Base-by-base conservation (phyloP, 2,329 filamentous ascomycete species). In the Pseudocercospora macadamiae region DNA sequence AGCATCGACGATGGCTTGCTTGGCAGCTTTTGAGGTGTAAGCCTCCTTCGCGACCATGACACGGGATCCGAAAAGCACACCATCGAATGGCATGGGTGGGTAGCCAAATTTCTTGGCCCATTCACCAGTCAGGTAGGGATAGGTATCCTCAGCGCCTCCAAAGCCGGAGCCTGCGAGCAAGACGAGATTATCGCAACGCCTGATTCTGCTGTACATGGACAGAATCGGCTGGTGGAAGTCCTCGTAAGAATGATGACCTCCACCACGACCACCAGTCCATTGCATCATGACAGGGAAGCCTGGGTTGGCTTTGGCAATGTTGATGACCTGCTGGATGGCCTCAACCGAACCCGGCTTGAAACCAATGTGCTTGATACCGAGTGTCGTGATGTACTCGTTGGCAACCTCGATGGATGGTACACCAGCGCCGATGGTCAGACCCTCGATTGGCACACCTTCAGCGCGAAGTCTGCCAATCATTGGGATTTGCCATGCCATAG, bases 21-120 rank as follows among this genome's bases (percentile, higher is more conserved):
- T 96, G 54, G 91, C 92, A 62, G 86, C 88, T 72, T 86, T 88
- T 70, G 91, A 95, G 14, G 93, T 97, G 71, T 95, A 87, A 0
- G 91, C 90, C 75, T 97, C 93, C 79, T 95, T 93, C 59, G 93
- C 89, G 52, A 93, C 90, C 93, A 97, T 96, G 85, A 96, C 90
- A 69, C 93, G 90, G 75, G 89, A 95, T 67, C 91, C 93, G 67
- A 96, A 95, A 64, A 96, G 80, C 71, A 90, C 90, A 68, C 93
- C 93, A 74, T 97, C 93, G 71, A 93, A 96, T 10, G 93, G 93
- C 93, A 97, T 97, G 3, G 90, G 85, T 23, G 92, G 90, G 72
- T 95, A 96, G 60, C 91, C 91, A 70, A 88, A 96, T 70, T 87
- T 88, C 74, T 84, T 86, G n/a, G 92, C 89, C 93, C 93, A 97